These are phyloP conservation scores for Fusarium udum DNA, from an alignment of 2,329 filamentous ascomycete species.

Conservation along the genomic window DNA sequence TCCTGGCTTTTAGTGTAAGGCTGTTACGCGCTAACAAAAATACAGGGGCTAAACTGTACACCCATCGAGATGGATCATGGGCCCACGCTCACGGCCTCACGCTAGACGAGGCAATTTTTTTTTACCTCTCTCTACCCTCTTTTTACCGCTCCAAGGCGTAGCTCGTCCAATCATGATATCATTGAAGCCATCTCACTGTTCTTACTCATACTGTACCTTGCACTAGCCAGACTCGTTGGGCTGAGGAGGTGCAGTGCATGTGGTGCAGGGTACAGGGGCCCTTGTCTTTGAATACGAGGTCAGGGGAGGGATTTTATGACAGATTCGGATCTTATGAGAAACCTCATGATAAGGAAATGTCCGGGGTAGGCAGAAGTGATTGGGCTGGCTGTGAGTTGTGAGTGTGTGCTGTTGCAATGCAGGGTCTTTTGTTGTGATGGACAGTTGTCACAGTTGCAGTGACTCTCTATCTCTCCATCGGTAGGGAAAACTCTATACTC, in stretches of 20 bases:
- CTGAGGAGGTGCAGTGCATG: not conserved
- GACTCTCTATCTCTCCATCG: not conserved
- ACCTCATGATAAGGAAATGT: constrained; percentile 17
- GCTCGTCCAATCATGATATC: constrained; percentile 30
- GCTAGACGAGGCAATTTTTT: constrained; percentile 24
- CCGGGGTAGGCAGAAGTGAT: constrained; percentile 2
- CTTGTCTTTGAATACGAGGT: constrained; percentile 22
- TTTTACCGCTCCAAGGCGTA: not conserved
- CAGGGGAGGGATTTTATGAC: not conserved
- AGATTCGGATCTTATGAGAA: constrained; percentile 25
- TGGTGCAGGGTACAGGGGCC: not conserved
- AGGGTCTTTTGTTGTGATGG: not conserved
- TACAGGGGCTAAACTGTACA: not conserved
- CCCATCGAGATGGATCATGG: constrained; percentile 6
- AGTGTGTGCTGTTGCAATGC: not conserved
- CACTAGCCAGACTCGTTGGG: constrained; percentile 21
- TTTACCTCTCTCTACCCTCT: not conserved
- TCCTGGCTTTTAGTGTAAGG: too few species aligned
- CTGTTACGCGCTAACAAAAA: too few species aligned
- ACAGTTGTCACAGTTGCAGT: not conserved
- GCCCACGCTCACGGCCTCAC: not conserved
- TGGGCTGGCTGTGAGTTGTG: not conserved
- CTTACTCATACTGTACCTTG: constrained; percentile 18
- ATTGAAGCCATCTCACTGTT: constrained; percentile 1
- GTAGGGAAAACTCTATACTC: not conserved